Percentiles rank a stretch among this genome's conserved stretches.
These are phyloP conservation scores for Paecilomyces sp. DNA, from an alignment of 2,329 filamentous ascomycete species.

Conservation along the genomic window DNA sequence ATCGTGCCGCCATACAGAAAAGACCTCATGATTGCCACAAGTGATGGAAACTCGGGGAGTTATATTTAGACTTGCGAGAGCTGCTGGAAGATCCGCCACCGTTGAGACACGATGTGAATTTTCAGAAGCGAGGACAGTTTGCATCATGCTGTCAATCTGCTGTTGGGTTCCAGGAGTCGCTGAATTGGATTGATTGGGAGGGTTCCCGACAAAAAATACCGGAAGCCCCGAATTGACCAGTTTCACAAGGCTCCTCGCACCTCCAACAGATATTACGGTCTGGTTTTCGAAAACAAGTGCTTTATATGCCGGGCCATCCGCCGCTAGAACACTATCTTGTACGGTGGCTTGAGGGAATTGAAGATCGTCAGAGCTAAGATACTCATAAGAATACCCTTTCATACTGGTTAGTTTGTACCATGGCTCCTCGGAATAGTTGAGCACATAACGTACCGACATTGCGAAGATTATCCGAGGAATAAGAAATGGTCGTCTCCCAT, in stretches of 20 bases:
- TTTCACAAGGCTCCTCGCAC: conserved; percentile 23
- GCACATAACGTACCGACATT: conserved; percentile 6
- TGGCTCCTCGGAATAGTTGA: neutral
- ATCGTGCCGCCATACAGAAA: conserved; percentile 30
- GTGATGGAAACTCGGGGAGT: conserved; percentile 16
- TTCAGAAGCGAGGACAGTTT: conserved; percentile 12
- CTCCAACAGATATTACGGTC: conserved; percentile 29
- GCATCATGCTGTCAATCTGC: conserved; percentile 14
- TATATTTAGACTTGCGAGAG: conserved; percentile 24
- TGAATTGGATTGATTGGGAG: conserved; percentile 17
- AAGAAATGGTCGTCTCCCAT: conserved; percentile 10
- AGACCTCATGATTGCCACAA: conserved; percentile 23
- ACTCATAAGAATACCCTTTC: conserved; percentile 37
- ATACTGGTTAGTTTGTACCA: conserved; percentile 4
- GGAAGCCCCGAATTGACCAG: conserved; percentile 35
- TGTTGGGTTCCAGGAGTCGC: conserved; percentile 7
- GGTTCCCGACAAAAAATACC: conserved; percentile 33
- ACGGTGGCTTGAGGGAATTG: conserved; percentile 31
- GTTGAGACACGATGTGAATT: conserved; percentile 30
- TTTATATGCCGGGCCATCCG: conserved; percentile 34
- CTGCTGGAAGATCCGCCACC: conserved; percentile 20
- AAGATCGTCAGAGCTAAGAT: conserved; percentile 41
- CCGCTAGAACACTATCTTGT: conserved; percentile 28
- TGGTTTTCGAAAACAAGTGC: conserved; percentile 34
- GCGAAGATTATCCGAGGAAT: conserved; percentile 12